These are phyloP conservation scores for Agaricales sp. DNA, from an alignment of 1,284 basidiomycete species.

Conservation along the genomic window DNA sequence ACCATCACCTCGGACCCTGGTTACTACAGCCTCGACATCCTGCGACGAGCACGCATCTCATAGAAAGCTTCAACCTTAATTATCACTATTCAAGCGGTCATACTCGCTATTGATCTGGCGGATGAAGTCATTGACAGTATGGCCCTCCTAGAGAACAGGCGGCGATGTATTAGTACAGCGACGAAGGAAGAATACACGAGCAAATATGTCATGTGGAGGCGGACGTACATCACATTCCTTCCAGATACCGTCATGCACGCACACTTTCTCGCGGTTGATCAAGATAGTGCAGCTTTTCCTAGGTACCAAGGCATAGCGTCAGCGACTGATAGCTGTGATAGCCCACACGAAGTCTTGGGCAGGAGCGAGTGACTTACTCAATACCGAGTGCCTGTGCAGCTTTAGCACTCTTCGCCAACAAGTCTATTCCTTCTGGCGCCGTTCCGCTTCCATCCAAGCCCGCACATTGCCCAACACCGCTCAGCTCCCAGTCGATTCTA, in stretches of 20 bases:
- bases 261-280: constrained; percentile 59
- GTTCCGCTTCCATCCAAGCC: constrained; percentile 27
- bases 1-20: no score
- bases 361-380: constrained; percentile 28
- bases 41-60: not conserved
- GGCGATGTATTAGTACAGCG: not conserved
- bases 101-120: constrained; percentile 73
- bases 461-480: constrained; percentile 48
- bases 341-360: not conserved
- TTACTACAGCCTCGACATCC: no score
- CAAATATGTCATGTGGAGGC: constrained; percentile 7
- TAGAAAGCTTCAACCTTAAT: not conserved
- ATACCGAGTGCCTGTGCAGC: constrained; percentile 41
- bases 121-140: constrained; percentile 65
- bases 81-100: constrained; percentile 38
- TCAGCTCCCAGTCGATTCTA: constrained; percentile 59
- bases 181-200: not conserved
- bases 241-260: constrained; percentile 74
- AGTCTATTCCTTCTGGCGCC: constrained; percentile 49
- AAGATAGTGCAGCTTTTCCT: constrained; percentile 82
- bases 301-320: constrained; percentile 9
- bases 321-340: constrained; percentile 1
- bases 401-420: constrained; percentile 52
- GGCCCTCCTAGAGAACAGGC: constrained; percentile 49
- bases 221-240: constrained; percentile 73